Conservation (phyloP, 1,284 basidiomycete genomes). For the Leccinum subatratum region DNA sequence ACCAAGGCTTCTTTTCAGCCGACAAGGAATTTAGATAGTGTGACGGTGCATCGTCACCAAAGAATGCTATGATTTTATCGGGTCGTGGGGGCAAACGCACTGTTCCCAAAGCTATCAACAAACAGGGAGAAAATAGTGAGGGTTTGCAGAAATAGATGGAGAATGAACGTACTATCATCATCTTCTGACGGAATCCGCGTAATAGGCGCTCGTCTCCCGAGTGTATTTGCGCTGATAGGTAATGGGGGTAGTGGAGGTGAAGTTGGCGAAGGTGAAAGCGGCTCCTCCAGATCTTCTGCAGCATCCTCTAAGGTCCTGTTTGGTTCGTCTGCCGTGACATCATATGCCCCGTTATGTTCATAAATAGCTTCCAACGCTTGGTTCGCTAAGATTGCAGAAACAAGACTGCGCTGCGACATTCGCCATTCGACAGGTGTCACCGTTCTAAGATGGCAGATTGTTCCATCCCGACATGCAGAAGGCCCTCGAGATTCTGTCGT, state of each 20-base stretch:
- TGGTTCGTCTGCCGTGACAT: constrained; percentile 14
- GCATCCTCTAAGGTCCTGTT: constrained; percentile 15
- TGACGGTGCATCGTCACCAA: constrained; percentile 55
- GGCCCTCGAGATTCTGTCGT: constrained; percentile 38
- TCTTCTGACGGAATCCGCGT: constrained; percentile 13
- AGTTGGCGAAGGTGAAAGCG: constrained; percentile 1
- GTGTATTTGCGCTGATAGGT: constrained; percentile 13
- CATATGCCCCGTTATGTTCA: constrained; percentile 14
- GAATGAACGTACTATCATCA: constrained; percentile 17
- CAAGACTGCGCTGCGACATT: constrained; percentile 41
- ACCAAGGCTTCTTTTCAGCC: constrained; percentile 56
- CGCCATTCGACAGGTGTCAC: constrained; percentile 46
- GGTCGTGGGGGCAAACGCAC: constrained; percentile 22
- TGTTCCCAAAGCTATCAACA: constrained; percentile 15
- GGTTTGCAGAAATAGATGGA: neutral
- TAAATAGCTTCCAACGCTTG: constrained; percentile 23
- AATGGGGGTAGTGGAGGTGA: constrained; percentile 12
- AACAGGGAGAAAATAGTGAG: constrained; percentile 3
- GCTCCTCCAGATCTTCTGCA: constrained; percentile 7
- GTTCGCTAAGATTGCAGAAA: constrained; percentile 28
- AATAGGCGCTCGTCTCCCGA: neutral
- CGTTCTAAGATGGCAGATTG: constrained; percentile 40
- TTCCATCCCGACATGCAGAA: constrained; percentile 39
- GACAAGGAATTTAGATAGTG: constrained; percentile 39
- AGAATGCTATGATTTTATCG: constrained; percentile 54